Evolutionary conservation across 108 stramenopile genomes (phyloP), one percentile per base, ranked within the genome.

Genomic region (Hondaea fermentalgiana): DNA sequence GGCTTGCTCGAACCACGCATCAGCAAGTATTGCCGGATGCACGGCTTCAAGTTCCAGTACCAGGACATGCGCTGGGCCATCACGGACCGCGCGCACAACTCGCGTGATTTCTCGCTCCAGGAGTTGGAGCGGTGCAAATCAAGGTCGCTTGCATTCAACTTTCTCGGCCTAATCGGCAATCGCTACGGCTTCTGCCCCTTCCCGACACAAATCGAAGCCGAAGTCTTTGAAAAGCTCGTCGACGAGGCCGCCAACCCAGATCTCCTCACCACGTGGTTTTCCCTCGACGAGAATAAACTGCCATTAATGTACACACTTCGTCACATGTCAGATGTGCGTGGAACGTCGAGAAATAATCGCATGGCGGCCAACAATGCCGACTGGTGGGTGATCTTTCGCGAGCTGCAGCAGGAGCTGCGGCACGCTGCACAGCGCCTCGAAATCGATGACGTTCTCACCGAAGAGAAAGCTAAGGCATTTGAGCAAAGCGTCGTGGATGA

Each of bases 11-110:
- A 12, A 17, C 76, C 76, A 0, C 45, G 76, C 45, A 53, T 83
- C 45, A 47, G 51, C 12, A 55, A 53, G 51, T 53, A 53, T 17
- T 83, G 76, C 76, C 49, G 49, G 1, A 83, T 47, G 6, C 76
- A 83, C 51, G 76, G 76, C n/a, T 45, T 83, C 51, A 12, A 53
- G 23, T 83, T 83, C 51, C 49, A 83, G 51, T 53, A 16, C 4
- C 45, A 53, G 49, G 76, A 83, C 45, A 83, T 83, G 76, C 76
- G 76, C 6, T 83, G 76, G 76, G 76, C 49, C 45, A 23, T 83
- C 49, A 53, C 45, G 8, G 76, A 83, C n/a, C 45, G n/a, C 23
- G n/a, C 76, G 25, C 76, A 83, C 51, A 45, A 47, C 51, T 53
- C 76, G n/a, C 51, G 49, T 12, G 51, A 83, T 6, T 16, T 53